These are phyloP conservation scores for Microbotryum intermedium DNA, from an alignment of 1,284 basidiomycete species.

Conservation along the genomic window DNA sequence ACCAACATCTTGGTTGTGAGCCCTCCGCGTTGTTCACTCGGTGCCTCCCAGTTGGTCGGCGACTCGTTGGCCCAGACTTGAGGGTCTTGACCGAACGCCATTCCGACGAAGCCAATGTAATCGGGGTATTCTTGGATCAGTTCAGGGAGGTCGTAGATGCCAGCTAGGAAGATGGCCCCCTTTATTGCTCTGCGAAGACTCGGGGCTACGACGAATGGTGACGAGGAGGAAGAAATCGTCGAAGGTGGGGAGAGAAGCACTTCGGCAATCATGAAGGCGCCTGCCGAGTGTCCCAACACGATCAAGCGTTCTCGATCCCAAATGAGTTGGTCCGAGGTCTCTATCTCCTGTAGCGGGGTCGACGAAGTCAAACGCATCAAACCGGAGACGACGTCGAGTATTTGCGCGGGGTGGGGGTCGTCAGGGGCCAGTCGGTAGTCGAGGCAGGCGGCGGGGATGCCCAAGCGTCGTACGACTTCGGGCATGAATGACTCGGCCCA, in stretches of 20 bases:
- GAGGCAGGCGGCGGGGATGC: conserved; percentile 20
- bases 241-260: conserved; percentile 6
- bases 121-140: conserved; percentile 26
- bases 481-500: conserved; percentile 16
- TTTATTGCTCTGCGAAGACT: conserved; percentile 3
- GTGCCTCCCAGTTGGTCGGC: conserved; percentile 15
- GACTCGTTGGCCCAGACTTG: conserved; percentile 10
- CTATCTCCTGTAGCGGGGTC: too few species aligned
- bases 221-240: neutral
- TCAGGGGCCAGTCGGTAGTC: conserved; percentile 27
- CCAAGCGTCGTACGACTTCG: conserved; percentile 1
- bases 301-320: conserved; percentile 15
- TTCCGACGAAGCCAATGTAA: conserved; percentile 17
- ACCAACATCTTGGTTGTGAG: neutral
- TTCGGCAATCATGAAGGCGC: conserved; percentile 23
- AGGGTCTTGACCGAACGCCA: conserved; percentile 15
- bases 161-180: conserved; percentile 17
- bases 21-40: neutral
- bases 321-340: neutral
- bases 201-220: conserved; percentile 6
- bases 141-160: conserved; percentile 26
- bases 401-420: conserved; percentile 19
- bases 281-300: conserved; percentile 24
- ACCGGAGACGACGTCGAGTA: conserved; percentile 20
- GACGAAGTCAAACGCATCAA: conserved; percentile 6